These are phyloP conservation scores for Cryomyces minteri DNA, from an alignment of 495 filamentous ascomycete genomes.

Conservation along the genomic window DNA sequence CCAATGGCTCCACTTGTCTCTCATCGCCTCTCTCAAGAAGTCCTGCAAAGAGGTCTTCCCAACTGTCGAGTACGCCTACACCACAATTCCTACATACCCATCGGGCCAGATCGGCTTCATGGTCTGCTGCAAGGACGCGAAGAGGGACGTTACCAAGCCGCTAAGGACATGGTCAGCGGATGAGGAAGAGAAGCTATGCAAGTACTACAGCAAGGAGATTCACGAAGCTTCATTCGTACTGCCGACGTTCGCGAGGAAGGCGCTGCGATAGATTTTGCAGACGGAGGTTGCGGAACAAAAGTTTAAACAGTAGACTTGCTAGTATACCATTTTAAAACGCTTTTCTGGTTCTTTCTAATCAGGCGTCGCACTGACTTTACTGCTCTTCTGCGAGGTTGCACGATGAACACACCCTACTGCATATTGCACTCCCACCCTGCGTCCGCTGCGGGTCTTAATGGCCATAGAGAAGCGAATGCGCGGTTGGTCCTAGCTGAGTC, in stretches of 20 bases:
- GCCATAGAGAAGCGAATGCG: no score
- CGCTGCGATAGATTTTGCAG: conserved; percentile 24
- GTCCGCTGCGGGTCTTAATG: no score
- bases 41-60: conserved; percentile 95
- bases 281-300: no score
- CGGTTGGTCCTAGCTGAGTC: no score
- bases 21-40: conserved; percentile 87
- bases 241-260: conserved; percentile 78
- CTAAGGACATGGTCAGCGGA: conserved; percentile 59
- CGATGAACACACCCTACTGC: no score
- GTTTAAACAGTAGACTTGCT: no score
- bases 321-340: no score
- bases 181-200: conserved; percentile 80
- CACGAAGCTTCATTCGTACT: conserved; percentile 87
- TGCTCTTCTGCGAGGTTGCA: no score
- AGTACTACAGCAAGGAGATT: conserved; percentile 91
- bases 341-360: no score
- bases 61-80: conserved; percentile 94
- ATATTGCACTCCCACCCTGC: no score
- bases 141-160: conserved; percentile 65
- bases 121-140: conserved; percentile 92
- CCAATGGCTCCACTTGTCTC: conserved; percentile 90
- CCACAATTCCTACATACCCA: conserved; percentile 98
- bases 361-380: no score
- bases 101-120: conserved; percentile 99